These are phyloP conservation scores for Aspergillus flavus DNA, from an alignment of 2,329 filamentous ascomycete species.

Conservation along the genomic window DNA sequence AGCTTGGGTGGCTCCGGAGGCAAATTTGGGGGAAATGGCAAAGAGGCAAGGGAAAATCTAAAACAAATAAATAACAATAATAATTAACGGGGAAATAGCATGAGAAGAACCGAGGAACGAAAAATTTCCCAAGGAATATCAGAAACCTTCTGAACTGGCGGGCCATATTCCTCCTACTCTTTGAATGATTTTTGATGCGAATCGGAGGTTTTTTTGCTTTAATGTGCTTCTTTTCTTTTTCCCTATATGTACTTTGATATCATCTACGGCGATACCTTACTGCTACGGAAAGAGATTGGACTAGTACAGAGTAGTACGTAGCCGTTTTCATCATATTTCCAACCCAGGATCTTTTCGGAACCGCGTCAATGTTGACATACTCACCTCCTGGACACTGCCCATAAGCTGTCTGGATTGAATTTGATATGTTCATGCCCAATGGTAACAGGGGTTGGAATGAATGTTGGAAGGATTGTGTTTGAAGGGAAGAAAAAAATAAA, in stretches of 20 bases:
- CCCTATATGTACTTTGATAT: conserved; percentile 3
- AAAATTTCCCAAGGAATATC: not conserved
- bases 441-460: conserved; percentile 10
- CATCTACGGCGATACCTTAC: not conserved
- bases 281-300: conserved; percentile 1
- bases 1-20: conserved; percentile 19
- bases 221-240: conserved; percentile 5
- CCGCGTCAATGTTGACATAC: not conserved
- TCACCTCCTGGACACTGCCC: not conserved
- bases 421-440: conserved; percentile 17
- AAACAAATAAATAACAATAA: not conserved
- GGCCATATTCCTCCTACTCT: not conserved
- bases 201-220: conserved; percentile 3
- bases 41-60: conserved; percentile 4
- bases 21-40: conserved; percentile 10
- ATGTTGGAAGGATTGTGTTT: conserved; percentile 1
- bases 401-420: conserved; percentile 11
- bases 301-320: conserved; percentile 3
- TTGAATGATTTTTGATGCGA: not conserved
- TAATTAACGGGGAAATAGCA: not conserved
- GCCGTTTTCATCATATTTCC: not conserved
- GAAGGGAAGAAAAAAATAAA: not conserved
- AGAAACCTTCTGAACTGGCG: not conserved
- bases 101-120: not conserved
- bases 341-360: not conserved